Evolutionary conservation across 306 rosid genomes (phyloP).

Genomic region (Senna siamea): DNA sequence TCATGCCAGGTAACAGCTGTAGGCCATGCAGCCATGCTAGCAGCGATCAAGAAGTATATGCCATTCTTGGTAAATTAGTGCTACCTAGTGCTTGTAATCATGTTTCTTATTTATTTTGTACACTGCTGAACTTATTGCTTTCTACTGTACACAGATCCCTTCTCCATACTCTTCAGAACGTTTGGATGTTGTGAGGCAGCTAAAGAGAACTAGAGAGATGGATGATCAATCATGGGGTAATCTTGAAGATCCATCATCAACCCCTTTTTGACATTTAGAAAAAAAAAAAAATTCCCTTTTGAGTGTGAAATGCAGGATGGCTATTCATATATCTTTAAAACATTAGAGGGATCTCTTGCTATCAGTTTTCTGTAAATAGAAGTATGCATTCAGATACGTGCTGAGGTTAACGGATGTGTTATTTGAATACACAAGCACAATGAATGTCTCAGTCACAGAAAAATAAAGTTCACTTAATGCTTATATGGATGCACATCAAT

Average conservation of each 20-base stretch:
- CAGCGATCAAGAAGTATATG: slow-evolving; percentile 69
- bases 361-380: slow-evolving; percentile 32
- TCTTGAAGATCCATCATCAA: slow-evolving; percentile 53
- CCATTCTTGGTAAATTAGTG: slow-evolving; percentile 55
- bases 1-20: slow-evolving; percentile 59
- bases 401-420: background rate
- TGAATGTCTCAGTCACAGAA: no score
- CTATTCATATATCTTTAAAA: background rate
- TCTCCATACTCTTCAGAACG: slow-evolving; percentile 68
- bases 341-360: background rate
- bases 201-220: slow-evolving; percentile 61
- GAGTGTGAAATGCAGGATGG: background rate
- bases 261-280: slow-evolving; percentile 38
- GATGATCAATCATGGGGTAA: slow-evolving; percentile 45
- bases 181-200: slow-evolving; percentile 67
- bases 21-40: slow-evolving; percentile 79
- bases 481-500: no score
- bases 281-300: no score
- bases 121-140: slow-evolving; percentile 20
- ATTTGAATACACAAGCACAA: background rate
- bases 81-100: background rate
- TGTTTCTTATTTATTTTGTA: background rate
- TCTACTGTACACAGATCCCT: slow-evolving; percentile 56
- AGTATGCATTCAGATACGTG: background rate
- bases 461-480: no score